Evolutionary conservation across 345 rosid species (phyloP), one percentile per base, ranked within the genome.

Genomic region (Rubroshorea leprosula): DNA sequence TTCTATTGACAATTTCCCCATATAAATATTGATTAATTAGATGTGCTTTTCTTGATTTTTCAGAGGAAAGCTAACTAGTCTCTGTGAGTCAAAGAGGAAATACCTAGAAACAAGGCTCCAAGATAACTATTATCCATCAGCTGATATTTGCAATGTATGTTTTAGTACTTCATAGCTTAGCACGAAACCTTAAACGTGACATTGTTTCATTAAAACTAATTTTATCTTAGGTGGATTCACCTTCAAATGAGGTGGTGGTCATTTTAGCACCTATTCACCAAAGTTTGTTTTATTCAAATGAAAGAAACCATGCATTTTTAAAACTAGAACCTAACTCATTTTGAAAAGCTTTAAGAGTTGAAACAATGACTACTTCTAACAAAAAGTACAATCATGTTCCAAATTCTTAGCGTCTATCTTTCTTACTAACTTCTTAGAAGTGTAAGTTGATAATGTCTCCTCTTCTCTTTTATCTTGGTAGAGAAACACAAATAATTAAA

Each of bases 401-500:
- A 35, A 13, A 35, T 35, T 35, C 41, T 35, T 6, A 35, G 7
- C 41, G 12, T 35, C 41, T 35, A 6, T 35, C 41, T 35, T 4
- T 35, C 4, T n/a, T 44, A 23, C 11, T 16, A 49, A 49, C 10
- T 35, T 11, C 35, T 44, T 49, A 49, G n/a, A 23, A 49, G 64
- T 60, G 47, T 15, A n/a, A n/a, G 35, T 21, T 49, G 18, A 13
- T 14, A 5, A 44, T 55, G 31, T 49, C 47, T 43, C 54, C 72
- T 68, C 48, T 54, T 45, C 41, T n/a, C 55, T 27, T 12, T 61
- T n/a, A 41, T 35, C 20, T 35, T 47, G 49, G 64, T 87, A 92
- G 97, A 81, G 70, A 83, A 83, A 79, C 77, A 79, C 69, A 85
- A 89, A 64, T 80, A 78, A 61, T 68, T 93, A 62, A 81, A 73